Conservation (phyloP, 108 stramenopile genomes). For the Epithemia pelagica region DNA sequence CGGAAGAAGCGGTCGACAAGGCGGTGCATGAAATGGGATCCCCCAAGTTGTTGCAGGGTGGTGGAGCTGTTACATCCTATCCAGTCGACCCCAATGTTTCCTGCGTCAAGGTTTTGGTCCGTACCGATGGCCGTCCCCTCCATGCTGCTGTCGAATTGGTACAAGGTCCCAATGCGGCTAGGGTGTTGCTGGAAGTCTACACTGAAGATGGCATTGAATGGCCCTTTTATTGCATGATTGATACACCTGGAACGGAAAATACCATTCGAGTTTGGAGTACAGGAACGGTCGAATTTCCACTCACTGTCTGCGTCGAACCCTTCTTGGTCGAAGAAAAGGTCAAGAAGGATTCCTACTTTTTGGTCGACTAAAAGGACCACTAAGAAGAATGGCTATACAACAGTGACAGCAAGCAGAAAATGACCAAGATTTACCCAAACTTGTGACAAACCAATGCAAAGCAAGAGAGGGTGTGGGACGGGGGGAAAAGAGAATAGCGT, state of each 20-base stretch:
- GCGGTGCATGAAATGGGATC: background rate
- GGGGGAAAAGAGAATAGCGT: too few relatives aligned
- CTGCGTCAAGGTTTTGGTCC: constrained; percentile 54
- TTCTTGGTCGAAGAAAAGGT: background rate
- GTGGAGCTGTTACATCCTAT: constrained; percentile 67
- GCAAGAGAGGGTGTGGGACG: too few relatives aligned
- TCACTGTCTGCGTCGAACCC: constrained; percentile 54
- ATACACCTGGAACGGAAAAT: constrained; percentile 75
- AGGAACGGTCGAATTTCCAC: constrained; percentile 76
- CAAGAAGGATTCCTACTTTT: background rate
- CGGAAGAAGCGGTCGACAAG: background rate
- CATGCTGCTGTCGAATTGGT: constrained; percentile 73
- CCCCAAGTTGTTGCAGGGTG: constrained; percentile 47
- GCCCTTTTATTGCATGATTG: constrained; percentile 71
- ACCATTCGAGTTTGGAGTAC: constrained; percentile 76
- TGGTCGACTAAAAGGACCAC: background rate
- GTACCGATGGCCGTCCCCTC: constrained; percentile 75
- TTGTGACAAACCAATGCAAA: too few relatives aligned
- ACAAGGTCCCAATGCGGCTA: constrained; percentile 84
- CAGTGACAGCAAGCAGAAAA: too few relatives aligned
- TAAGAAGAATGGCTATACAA: too few relatives aligned
- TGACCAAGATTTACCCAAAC: too few relatives aligned
- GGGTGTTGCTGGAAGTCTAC: constrained; percentile 78
- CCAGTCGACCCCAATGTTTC: constrained; percentile 65
- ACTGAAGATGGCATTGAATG: constrained; percentile 78